These are phyloP conservation scores for Entrophospora sp. DNA, from an alignment of 192 early-diverging fungal species.

Conservation along the genomic window DNA sequence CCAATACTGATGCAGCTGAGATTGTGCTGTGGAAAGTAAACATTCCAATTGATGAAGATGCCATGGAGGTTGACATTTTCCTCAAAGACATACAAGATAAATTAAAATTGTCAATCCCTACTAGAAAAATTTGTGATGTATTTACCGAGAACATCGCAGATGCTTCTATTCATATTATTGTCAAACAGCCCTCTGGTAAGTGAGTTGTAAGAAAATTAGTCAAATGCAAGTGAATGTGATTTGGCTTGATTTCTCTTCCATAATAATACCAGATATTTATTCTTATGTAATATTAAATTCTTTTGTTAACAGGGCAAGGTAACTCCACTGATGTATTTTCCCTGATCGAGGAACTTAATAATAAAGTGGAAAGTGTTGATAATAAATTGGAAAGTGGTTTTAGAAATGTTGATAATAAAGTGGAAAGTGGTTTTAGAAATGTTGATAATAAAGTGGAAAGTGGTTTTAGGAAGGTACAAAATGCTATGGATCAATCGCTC, in stretches of 20 bases:
- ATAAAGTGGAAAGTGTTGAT: no score
- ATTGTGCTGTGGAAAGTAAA: slow-evolving; percentile 23
- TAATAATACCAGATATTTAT: not conserved
- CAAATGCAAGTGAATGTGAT: slow-evolving; percentile 2
- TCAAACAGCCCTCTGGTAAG: not conserved
- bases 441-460: no score
- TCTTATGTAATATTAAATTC: not conserved
- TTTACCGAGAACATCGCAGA: not conserved
- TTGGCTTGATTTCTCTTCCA: not conserved
- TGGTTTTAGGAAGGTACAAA: not conserved
- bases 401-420: no score
- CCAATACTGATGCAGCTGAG: slow-evolving; percentile 13
- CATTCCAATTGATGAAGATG: not conserved
- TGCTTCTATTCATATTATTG: slow-evolving; percentile 5
- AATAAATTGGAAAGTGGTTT: no score
- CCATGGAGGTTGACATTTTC: not conserved
- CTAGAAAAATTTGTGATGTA: not conserved
- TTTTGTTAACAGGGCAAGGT: not conserved
- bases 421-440: no score
- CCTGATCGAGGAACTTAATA: no score
- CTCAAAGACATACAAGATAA: not conserved
- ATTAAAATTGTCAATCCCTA: not conserved
- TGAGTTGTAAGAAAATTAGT: slow-evolving; percentile 1
- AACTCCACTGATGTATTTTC: not conserved
- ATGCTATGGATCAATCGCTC: not conserved